These are phyloP conservation scores for Colletotrichum melonis DNA, from an alignment of 2,329 filamentous ascomycete genomes.

Conservation along the genomic window DNA sequence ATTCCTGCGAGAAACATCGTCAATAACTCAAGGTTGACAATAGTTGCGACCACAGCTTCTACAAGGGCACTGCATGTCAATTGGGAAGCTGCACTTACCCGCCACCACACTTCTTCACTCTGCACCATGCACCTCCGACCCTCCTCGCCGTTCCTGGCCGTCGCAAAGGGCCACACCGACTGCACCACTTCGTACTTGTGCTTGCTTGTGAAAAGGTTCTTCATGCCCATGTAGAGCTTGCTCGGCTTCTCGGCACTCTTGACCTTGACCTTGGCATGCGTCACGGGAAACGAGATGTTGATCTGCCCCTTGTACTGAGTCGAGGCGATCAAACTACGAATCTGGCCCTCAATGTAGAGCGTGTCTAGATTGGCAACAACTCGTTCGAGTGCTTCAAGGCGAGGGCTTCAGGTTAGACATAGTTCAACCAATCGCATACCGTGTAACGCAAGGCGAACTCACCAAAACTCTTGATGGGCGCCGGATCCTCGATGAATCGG, in stretches of 20 bases:
- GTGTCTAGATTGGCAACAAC: conserved; percentile 66
- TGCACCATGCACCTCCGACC: conserved; percentile 61
- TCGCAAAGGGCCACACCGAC: conserved; percentile 68
- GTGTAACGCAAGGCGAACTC: background rate
- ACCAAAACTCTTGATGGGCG: conserved; percentile 58
- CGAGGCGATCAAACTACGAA: conserved; percentile 61
- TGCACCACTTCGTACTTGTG: conserved; percentile 67
- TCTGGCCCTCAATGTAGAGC: conserved; percentile 65
- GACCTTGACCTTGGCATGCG: conserved; percentile 60
- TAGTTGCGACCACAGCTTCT: too few relatives aligned
- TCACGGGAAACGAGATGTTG: conserved; percentile 60
- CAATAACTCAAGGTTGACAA: background rate
- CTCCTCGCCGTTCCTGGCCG: conserved; percentile 55
- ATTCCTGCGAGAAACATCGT: conserved; percentile 45
- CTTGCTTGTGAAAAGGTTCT: conserved; percentile 62
- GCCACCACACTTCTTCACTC: conserved; percentile 68
- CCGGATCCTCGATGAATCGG: conserved; percentile 57
- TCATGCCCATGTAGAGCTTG: conserved; percentile 64
- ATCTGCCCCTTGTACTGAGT: conserved; percentile 63
- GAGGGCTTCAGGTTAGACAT: background rate
- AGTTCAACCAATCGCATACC: background rate
- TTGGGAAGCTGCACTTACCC: conserved; percentile 30
- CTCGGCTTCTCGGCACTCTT: conserved; percentile 65
- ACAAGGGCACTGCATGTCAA: background rate
- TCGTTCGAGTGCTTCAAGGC: conserved; percentile 53